Evolutionary conservation across 2,329 filamentous ascomycete genomes (phyloP).

Genomic region (Colletotrichum truncatum): DNA sequence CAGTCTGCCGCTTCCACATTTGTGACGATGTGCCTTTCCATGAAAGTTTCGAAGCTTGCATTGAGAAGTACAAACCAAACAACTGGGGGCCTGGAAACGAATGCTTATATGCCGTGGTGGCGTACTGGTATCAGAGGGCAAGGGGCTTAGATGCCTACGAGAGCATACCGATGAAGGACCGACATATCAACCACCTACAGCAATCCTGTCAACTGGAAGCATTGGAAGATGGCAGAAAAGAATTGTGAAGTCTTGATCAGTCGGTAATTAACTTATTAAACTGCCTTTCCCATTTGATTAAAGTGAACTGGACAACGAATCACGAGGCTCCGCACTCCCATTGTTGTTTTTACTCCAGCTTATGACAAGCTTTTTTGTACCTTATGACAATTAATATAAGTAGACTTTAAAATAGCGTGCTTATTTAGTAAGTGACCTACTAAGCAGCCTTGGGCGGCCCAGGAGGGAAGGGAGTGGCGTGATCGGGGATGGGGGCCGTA

Average conservation of each 20-base stretch:
- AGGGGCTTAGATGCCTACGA: constrained; percentile 5
- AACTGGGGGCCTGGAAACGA: constrained; percentile 14
- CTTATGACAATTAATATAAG: no score
- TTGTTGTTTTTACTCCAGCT: background rate
- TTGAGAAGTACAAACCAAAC: constrained; percentile 27
- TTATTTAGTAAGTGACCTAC: no score
- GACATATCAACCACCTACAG: background rate
- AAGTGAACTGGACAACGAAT: background rate
- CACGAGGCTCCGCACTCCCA: background rate
- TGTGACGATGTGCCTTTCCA: constrained; percentile 24
- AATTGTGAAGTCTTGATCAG: background rate
- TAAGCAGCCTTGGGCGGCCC: no score
- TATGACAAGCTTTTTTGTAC: no score
- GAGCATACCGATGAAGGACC: constrained; percentile 2
- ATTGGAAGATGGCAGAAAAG: background rate
- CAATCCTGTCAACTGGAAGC: background rate
- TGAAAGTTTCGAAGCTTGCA: constrained; percentile 23
- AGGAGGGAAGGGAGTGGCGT: no score
- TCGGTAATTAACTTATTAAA: background rate
- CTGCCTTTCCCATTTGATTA: background rate
- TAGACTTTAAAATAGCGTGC: no score
- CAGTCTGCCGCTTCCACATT: constrained; percentile 24
- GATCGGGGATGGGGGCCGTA: no score
- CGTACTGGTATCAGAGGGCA: constrained; percentile 25
- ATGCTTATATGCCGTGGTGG: constrained; percentile 17